These are phyloP conservation scores for Hygrocybe punicea DNA, from an alignment of 768 basidiomycete genomes.

Conservation along the genomic window DNA sequence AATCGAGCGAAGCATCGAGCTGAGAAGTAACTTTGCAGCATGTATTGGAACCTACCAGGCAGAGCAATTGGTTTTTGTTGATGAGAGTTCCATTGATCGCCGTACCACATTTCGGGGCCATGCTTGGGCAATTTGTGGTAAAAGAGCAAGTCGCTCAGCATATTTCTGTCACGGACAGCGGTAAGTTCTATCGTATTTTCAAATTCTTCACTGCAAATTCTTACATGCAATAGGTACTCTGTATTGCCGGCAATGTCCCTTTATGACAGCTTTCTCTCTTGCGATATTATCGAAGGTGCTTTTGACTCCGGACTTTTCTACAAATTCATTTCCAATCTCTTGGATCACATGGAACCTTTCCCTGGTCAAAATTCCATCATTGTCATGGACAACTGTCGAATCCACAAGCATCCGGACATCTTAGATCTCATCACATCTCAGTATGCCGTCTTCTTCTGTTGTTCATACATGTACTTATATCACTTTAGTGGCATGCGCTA, in stretches of 20 bases:
- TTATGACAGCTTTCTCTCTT: constrained; percentile 23
- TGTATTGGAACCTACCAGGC: constrained; percentile 16
- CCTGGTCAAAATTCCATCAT: constrained; percentile 28
- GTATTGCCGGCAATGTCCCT: constrained; percentile 29
- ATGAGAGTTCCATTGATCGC: constrained; percentile 30
- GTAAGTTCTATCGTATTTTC: constrained; percentile 18
- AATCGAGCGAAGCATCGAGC: constrained; percentile 17
- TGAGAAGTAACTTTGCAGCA: constrained; percentile 14
- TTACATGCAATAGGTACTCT: constrained; percentile 26
- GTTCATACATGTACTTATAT: neutral
- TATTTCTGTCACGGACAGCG: constrained; percentile 28
- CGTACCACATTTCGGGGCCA: constrained; percentile 19
- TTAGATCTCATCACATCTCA: constrained; percentile 17
- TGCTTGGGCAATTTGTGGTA: constrained; percentile 28
- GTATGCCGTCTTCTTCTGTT: constrained; percentile 4
- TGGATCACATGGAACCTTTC: constrained; percentile 32
- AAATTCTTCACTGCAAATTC: neutral
- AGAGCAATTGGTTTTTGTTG: constrained; percentile 28
- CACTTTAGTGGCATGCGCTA: constrained; percentile 23
- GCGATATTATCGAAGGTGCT: constrained; percentile 25
- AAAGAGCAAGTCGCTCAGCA: constrained; percentile 15
- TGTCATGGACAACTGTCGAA: constrained; percentile 34
- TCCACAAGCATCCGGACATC: constrained; percentile 26
- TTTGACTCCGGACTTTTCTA: constrained; percentile 20
- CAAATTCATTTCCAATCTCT: constrained; percentile 18